Conservation (phyloP, 139 green algal genomes). For the Chlorella sorokiniana region DNA sequence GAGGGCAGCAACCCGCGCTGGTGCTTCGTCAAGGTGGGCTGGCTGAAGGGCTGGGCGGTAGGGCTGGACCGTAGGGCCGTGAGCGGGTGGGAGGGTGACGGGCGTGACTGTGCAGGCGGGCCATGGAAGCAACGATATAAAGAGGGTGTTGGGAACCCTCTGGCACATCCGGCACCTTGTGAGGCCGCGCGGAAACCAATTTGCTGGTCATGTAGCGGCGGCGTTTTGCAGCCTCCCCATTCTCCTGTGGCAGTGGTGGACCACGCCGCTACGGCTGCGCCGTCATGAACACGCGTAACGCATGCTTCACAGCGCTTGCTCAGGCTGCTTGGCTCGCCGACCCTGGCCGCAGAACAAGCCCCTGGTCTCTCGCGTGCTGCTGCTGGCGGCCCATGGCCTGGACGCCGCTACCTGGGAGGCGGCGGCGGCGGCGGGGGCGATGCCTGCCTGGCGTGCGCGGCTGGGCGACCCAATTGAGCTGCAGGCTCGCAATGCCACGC, state of each 20-base stretch:
- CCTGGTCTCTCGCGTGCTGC: conserved; percentile 41
- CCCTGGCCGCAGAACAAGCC: conserved; percentile 28
- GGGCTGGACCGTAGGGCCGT: background rate
- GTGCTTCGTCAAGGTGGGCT: conserved; percentile 62
- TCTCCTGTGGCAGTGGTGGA: too few relatives aligned
- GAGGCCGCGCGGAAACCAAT: too few relatives aligned
- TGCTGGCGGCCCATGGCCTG: conserved; percentile 67
- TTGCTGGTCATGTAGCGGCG: too few relatives aligned
- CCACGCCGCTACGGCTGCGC: too few relatives aligned
- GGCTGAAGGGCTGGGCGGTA: background rate
- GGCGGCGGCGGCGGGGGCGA: background rate
- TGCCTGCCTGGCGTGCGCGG: background rate
- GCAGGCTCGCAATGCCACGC: conserved; percentile 21
- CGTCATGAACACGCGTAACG: too few relatives aligned
- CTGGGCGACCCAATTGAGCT: conserved; percentile 18
- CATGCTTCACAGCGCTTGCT: too few relatives aligned
- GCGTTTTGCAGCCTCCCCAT: too few relatives aligned
- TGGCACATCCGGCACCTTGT: too few relatives aligned
- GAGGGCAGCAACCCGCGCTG: conserved; percentile 56
- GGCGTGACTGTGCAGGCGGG: too few relatives aligned
- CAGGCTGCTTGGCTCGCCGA: background rate
- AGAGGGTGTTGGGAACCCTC: too few relatives aligned
- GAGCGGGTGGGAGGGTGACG: background rate
- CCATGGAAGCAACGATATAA: too few relatives aligned
- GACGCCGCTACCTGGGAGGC: conserved; percentile 30